Evolutionary conservation across 305 asterid genomes (phyloP), one percentile per base, ranked within the genome.

Genomic region (Plantago rigida): DNA sequence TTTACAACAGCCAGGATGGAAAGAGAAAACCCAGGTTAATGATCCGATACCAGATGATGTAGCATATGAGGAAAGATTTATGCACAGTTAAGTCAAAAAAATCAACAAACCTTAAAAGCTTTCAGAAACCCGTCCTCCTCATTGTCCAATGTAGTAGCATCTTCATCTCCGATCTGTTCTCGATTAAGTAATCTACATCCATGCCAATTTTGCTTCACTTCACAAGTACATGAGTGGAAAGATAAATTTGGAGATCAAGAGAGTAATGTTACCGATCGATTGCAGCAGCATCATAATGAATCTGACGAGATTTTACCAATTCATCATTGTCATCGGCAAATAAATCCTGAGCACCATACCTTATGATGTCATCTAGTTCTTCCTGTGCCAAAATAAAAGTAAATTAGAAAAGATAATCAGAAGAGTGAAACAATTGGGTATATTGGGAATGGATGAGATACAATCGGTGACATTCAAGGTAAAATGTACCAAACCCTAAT

Each of bases 221-320:
- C 51, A 68, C 34, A 60, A 34, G 41, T 67, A 64, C 58, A 59
- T 45, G 68, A 61, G 29, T 17, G 41, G 63, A 55, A 34, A 57
- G 47, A 63, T 62, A 42, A 48, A 65, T 60, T 17, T 29, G 63
- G 54, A 57, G 5, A 29, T 29, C 17, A 15, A 47, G 56, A 62
- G 47, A 70, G 63, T n/a, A 13, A 47, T 65, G 31, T 73, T 76
- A 92, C 99, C 99, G 81, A 71, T 85, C 96, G 72, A 92, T 89
- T 57, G 99, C 97, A 74, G 95, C 70, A 74, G 83, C 99, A 67
- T 92, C 99, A 67, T 92, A 92, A 80, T 87, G 99, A 67, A 92
- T 92, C 79, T 92, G 99, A 14, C 95, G 90, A 63, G 97, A 89
- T 79, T 92, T 92, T 52, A 87, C 97, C 42, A 82, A 69, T 73